Percentiles rank a stretch among this genome's conserved stretches.
Evolutionary conservation across 225 moss, liverwort and hornwort species (phyloP).

Genomic region (Pseudisothecium myosuroides): DNA sequence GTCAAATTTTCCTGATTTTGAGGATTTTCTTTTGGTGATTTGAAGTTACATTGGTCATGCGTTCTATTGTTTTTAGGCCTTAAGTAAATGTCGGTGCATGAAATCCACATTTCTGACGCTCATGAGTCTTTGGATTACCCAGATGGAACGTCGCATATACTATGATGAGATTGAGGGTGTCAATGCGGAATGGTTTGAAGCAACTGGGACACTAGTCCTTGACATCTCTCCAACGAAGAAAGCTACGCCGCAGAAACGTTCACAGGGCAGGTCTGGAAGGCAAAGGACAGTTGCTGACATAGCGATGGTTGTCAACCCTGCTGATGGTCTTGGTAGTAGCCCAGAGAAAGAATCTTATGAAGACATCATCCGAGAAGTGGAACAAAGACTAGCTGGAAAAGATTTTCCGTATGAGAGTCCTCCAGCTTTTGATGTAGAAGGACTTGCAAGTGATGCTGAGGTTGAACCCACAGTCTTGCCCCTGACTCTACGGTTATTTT

Average conservation of each 20-base stretch:
- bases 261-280: constrained; percentile 47
- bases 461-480: constrained; percentile 89
- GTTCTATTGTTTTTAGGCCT: background rate
- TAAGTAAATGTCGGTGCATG: background rate
- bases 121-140: background rate
- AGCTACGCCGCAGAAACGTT: constrained; percentile 36
- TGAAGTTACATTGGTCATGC: background rate
- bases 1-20: background rate
- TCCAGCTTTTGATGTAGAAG: constrained; percentile 29
- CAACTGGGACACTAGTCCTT: constrained; percentile 76
- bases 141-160: constrained; percentile 98
- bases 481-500: constrained; percentile 75
- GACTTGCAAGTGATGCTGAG: constrained; percentile 41
- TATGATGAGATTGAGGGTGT: constrained; percentile 95
- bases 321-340: constrained; percentile 37
- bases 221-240: constrained; percentile 58
- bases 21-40: background rate
- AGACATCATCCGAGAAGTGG: constrained; percentile 83
- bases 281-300: constrained; percentile 86
- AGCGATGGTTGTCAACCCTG: constrained; percentile 84
- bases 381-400: constrained; percentile 79
- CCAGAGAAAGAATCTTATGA: constrained; percentile 65
- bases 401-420: constrained; percentile 47
- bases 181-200: constrained; percentile 94
- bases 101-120: background rate